Percentiles rank a stretch among this genome's conserved stretches.
These are phyloP conservation scores for Paramecium pentaurelia DNA, from an alignment of 73 alveolate species.

Conservation along the genomic window DNA sequence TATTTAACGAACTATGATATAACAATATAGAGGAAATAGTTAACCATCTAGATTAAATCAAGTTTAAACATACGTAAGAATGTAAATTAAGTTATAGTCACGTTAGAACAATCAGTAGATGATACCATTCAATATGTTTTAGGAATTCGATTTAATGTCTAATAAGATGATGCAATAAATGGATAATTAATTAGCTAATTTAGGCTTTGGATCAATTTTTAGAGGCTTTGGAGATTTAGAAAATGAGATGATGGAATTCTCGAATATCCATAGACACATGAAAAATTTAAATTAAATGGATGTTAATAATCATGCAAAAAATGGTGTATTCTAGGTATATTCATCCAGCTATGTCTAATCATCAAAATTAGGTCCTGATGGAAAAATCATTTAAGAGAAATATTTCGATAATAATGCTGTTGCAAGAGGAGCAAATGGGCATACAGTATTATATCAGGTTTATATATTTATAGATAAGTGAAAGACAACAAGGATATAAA, in stretches of 20 bases:
- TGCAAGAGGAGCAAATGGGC: constrained; percentile 31
- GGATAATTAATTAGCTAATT: background rate
- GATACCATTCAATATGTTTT: background rate
- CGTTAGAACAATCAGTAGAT: background rate
- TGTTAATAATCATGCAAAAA: background rate
- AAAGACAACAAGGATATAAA: constrained; percentile 7
- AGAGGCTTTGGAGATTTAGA: constrained; percentile 1
- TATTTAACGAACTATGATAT: background rate
- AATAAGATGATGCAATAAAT: background rate
- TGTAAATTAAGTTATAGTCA: background rate
- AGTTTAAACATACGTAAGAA: background rate
- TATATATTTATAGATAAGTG: background rate
- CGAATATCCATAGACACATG: background rate
- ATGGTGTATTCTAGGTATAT: background rate
- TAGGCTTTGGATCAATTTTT: background rate
- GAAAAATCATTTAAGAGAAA: background rate
- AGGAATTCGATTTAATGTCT: background rate
- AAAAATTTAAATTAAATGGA: background rate
- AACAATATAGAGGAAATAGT: background rate
- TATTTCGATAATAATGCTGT: constrained; percentile 8
- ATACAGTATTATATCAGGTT: background rate
- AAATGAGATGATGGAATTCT: constrained; percentile 16
- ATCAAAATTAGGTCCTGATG: constrained; percentile 19
- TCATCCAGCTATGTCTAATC: constrained; percentile 30
- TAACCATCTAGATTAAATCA: constrained; percentile 8